Conservation (phyloP, 2,329 filamentous ascomycete genomes). For the Pseudocercospora musae region DNA sequence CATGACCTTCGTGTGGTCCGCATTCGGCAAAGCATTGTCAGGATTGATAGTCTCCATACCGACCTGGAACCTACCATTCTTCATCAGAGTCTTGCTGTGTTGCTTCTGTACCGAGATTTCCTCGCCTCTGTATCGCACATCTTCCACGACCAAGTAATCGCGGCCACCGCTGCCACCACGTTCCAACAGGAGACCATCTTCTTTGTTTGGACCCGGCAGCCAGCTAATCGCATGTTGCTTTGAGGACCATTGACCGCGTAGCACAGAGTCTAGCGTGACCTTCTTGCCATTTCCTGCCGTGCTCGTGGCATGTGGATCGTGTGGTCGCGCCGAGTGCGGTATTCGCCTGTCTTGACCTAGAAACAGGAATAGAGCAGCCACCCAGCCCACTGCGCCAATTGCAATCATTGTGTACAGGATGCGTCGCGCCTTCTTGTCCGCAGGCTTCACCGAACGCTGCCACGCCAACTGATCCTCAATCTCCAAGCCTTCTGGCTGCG, state of each 20-base stretch:
- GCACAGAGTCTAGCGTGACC: slow-evolving; percentile 69
- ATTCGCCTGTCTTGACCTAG: slow-evolving; percentile 63
- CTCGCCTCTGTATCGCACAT: slow-evolving; percentile 63
- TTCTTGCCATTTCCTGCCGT: slow-evolving; percentile 65
- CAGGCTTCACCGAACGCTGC: slow-evolving; percentile 45
- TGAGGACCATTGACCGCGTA: slow-evolving; percentile 63
- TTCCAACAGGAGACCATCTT: slow-evolving; percentile 84
- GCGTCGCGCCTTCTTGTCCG: slow-evolving; percentile 64
- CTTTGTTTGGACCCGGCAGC: slow-evolving; percentile 69
- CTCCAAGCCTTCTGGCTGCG: slow-evolving; percentile 44
- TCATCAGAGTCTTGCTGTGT: slow-evolving; percentile 70
- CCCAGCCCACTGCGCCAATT: slow-evolving; percentile 65
- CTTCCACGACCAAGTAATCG: slow-evolving; percentile 80
- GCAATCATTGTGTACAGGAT: slow-evolving; percentile 59
- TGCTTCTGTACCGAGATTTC: slow-evolving; percentile 42
- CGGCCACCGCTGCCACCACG: slow-evolving; percentile 58
- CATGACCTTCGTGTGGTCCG: slow-evolving; percentile 80
- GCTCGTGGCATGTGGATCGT: slow-evolving; percentile 65
- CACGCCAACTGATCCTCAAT: slow-evolving; percentile 50
- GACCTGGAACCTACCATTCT: slow-evolving; percentile 60
- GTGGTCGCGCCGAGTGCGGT: slow-evolving; percentile 60
- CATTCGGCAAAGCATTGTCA: slow-evolving; percentile 67
- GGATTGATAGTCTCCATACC: slow-evolving; percentile 57
- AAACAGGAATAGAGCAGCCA: slow-evolving; percentile 65
- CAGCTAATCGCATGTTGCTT: slow-evolving; percentile 66